Conservation (phyloP, 257 asterid genomes). For the Linaria vulgaris region DNA sequence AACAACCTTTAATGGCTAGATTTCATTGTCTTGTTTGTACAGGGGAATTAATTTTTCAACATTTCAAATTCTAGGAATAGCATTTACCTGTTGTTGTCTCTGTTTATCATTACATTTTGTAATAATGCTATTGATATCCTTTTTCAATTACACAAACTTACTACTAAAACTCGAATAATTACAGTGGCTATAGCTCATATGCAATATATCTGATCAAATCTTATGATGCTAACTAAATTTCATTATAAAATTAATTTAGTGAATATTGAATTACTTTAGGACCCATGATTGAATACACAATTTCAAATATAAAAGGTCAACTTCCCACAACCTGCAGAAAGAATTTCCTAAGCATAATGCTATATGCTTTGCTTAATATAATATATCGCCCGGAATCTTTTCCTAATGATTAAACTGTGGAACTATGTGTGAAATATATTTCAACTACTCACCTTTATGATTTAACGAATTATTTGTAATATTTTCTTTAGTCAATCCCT, state of each 20-base stretch:
- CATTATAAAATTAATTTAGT: too few relatives aligned
- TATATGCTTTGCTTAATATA: background rate
- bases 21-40: slow-evolving; percentile 35
- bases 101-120: background rate
- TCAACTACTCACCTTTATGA: too few relatives aligned
- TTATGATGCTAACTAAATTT: too few relatives aligned
- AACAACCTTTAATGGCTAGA: slow-evolving; percentile 6
- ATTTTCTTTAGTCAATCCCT: slow-evolving; percentile 4
- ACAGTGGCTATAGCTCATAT: too few relatives aligned
- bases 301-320: background rate
- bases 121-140: background rate
- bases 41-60: background rate
- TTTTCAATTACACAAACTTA: too few relatives aligned
- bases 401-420: background rate
- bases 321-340: too few relatives aligned
- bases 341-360: too few relatives aligned
- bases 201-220: background rate
- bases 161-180: too few relatives aligned
- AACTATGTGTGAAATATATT: background rate
- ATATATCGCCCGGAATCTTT: background rate
- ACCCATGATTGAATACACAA: too few relatives aligned
- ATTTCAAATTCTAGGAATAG: slow-evolving; percentile 12
- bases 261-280: too few relatives aligned
- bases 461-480: slow-evolving; percentile 1
- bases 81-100: slow-evolving; percentile 5